Conservation (phyloP, 768 basidiomycete genomes). For the Filobasidium floriforme region DNA sequence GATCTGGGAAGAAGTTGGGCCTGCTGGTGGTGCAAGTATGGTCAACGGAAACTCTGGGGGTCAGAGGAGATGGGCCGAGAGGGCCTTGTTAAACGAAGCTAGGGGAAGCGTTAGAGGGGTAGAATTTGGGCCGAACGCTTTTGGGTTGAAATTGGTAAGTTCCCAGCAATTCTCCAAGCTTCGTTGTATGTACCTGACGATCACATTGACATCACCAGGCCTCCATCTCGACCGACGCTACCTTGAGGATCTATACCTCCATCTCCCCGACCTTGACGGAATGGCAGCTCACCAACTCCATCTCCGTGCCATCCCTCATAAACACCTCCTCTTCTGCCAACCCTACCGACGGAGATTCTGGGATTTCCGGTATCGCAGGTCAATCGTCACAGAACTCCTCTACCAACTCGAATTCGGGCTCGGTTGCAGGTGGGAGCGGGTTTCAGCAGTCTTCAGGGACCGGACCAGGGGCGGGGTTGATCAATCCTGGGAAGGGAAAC, state of each 20-base stretch:
- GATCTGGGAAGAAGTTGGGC: slow-evolving; percentile 67
- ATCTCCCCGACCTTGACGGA: slow-evolving; percentile 40
- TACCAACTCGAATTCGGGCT: slow-evolving; percentile 11
- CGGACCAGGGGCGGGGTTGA: slow-evolving; percentile 1
- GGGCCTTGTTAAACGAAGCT: slow-evolving; percentile 69
- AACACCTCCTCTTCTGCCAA: slow-evolving; percentile 23
- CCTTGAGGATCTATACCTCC: slow-evolving; percentile 74
- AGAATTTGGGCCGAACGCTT: slow-evolving; percentile 78
- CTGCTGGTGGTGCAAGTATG: not conserved
- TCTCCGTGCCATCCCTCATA: slow-evolving; percentile 37
- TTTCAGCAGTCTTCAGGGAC: not conserved
- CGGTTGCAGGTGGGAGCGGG: slow-evolving; percentile 15
- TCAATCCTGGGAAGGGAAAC: slow-evolving; percentile 44
- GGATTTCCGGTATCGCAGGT: slow-evolving; percentile 33
- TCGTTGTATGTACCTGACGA: not conserved
- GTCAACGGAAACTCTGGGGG: not conserved
- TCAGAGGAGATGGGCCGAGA: slow-evolving; percentile 58
- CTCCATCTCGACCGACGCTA: slow-evolving; percentile 76
- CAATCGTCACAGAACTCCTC: slow-evolving; percentile 25
- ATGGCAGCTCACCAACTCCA: slow-evolving; percentile 38
- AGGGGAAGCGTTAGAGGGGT: slow-evolving; percentile 76
- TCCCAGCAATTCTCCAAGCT: not conserved
- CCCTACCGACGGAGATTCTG: slow-evolving; percentile 28
- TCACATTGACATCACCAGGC: slow-evolving; percentile 52
- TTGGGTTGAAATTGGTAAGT: slow-evolving; percentile 77